Conservation (phyloP, 2,329 filamentous ascomycete genomes). For the Clarireedia hainanense region DNA sequence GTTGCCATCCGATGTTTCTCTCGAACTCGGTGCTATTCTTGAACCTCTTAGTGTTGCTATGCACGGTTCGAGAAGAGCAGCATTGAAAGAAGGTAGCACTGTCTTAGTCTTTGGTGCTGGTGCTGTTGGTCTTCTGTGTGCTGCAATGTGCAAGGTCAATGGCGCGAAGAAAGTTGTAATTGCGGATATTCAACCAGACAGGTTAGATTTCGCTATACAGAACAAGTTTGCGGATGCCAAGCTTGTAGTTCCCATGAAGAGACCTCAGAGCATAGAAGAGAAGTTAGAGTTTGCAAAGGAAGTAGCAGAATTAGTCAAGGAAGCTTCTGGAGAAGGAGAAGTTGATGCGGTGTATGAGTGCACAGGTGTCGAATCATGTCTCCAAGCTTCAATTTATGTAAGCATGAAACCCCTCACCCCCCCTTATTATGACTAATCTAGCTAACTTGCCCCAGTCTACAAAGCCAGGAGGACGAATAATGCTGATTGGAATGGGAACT, state of each 20-base stretch:
- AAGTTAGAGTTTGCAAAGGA: conserved; percentile 31
- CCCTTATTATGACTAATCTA: not conserved
- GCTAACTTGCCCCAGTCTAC: conserved; percentile 39
- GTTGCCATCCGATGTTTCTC: conserved; percentile 63
- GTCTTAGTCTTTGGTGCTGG: conserved; percentile 87
- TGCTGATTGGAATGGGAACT: conserved; percentile 74
- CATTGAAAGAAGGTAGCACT: conserved; percentile 71
- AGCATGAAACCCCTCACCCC: conserved; percentile 1
- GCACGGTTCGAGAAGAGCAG: conserved; percentile 76
- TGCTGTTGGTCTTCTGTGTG: conserved; percentile 66
- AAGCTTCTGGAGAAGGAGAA: conserved; percentile 38
- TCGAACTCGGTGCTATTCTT: conserved; percentile 81
- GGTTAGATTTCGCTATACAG: conserved; percentile 65
- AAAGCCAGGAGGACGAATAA: conserved; percentile 60
- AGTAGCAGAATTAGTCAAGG: conserved; percentile 39
- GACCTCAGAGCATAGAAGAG: conserved; percentile 24
- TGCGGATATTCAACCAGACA: conserved; percentile 84
- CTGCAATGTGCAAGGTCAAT: conserved; percentile 47
- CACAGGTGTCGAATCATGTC: conserved; percentile 48
- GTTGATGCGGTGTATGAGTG: conserved; percentile 64
- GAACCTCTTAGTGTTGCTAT: conserved; percentile 88
- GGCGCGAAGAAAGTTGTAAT: conserved; percentile 86
- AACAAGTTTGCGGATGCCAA: conserved; percentile 27
- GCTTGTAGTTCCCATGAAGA: conserved; percentile 28
- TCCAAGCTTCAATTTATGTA: conserved; percentile 48